Evolutionary conservation across 2,329 filamentous ascomycete species (phyloP).

Genomic region (Pseudogymnoascus sp.): DNA sequence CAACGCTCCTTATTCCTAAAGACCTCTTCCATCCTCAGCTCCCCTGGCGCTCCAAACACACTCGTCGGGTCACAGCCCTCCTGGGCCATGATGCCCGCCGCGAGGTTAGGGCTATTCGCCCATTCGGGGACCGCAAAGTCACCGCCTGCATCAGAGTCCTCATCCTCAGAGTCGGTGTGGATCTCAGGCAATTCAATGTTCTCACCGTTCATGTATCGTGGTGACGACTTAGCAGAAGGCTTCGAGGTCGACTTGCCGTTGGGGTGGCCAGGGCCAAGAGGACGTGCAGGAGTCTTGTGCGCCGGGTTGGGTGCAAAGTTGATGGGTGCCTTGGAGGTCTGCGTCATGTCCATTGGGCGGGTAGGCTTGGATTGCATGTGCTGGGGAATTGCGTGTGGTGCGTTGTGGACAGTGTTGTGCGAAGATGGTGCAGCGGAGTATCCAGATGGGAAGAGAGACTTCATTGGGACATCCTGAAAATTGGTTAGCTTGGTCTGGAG

Average conservation of each 20-base stretch:
- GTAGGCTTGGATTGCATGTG: slow-evolving; percentile 50
- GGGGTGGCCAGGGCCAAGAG: slow-evolving; percentile 34
- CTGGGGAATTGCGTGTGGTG: slow-evolving; percentile 58
- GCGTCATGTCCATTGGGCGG: slow-evolving; percentile 75
- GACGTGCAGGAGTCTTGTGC: slow-evolving; percentile 64
- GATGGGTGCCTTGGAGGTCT: slow-evolving; percentile 80
- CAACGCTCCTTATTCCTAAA: slow-evolving; percentile 84
- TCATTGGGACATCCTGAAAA: slow-evolving; percentile 48
- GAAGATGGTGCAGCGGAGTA: slow-evolving; percentile 38
- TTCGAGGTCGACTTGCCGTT: slow-evolving; percentile 48
- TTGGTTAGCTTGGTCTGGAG: slow-evolving; percentile 54
- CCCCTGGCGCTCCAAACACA: slow-evolving; percentile 82
- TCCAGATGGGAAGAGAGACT: slow-evolving; percentile 51
- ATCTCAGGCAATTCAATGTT: slow-evolving; percentile 90
- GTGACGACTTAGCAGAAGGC: slow-evolving; percentile 59
- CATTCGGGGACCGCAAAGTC: slow-evolving; percentile 64
- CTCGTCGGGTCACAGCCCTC: slow-evolving; percentile 75
- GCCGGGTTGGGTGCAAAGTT: slow-evolving; percentile 67
- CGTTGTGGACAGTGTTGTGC: slow-evolving; percentile 45
- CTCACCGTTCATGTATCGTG: slow-evolving; percentile 81
- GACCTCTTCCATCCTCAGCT: slow-evolving; percentile 91
- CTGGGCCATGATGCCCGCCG: slow-evolving; percentile 66
- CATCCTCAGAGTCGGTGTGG: slow-evolving; percentile 85
- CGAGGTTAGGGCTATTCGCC: slow-evolving; percentile 81
- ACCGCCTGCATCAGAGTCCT: slow-evolving; percentile 56